phyloP scores from a whole-genome alignment of 495 filamentous ascomycete species.

The Apodospora peruviana region DNA sequence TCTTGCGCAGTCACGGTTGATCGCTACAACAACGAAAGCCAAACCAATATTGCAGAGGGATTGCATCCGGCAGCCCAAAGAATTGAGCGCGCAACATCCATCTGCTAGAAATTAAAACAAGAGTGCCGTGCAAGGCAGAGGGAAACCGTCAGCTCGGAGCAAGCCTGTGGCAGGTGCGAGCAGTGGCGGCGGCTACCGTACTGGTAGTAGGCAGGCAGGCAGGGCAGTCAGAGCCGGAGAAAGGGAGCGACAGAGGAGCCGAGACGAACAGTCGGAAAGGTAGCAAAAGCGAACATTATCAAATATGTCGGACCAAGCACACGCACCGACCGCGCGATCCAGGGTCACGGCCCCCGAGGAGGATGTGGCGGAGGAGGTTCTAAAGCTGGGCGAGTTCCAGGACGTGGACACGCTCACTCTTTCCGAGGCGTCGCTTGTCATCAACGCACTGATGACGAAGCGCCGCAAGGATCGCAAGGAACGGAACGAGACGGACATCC shows the following conservation, averaged over 20 bases:
- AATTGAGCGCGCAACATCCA: too few species aligned
- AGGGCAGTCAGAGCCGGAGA: neutral
- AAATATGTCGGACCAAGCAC: slow-evolving; percentile 25
- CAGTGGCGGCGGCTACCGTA: too few species aligned
- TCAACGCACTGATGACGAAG: slow-evolving; percentile 78
- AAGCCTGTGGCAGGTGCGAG: too few species aligned
- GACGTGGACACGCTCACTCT: slow-evolving; percentile 81
- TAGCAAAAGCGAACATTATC: neutral
- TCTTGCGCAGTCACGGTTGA: too few species aligned
- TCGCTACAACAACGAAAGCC: too few species aligned
- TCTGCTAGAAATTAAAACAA: too few species aligned
- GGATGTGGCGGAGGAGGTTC: slow-evolving; percentile 76
- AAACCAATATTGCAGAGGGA: too few species aligned
- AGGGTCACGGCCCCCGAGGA: slow-evolving; percentile 71
- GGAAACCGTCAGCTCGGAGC: too few species aligned
- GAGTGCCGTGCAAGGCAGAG: too few species aligned
- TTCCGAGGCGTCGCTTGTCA: slow-evolving; percentile 84
- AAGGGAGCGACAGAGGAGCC: neutral
- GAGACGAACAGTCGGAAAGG: too few species aligned
- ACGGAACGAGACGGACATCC: slow-evolving; percentile 63
- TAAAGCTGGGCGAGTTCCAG: slow-evolving; percentile 88
- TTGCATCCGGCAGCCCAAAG: too few species aligned
- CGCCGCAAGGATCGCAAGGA: slow-evolving; percentile 59
- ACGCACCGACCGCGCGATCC: slow-evolving; percentile 58
- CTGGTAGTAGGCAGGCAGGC: too few species aligned